Evolutionary conservation across 164 flowering plant genomes (phyloP).

Genomic region (Cinnamomum micranthum): DNA sequence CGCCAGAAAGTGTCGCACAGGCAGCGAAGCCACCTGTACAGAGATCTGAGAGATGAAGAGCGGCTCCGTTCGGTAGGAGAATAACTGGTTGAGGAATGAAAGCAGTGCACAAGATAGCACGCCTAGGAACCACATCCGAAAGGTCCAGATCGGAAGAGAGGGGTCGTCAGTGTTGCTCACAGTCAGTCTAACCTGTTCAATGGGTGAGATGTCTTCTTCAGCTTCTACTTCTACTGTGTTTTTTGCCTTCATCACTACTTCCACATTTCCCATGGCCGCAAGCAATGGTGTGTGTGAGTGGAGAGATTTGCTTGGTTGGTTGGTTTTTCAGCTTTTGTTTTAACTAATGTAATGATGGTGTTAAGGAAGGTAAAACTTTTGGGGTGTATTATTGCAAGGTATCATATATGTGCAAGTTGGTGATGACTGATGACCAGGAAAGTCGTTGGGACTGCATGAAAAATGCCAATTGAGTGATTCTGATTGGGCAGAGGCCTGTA

Average conservation of each 20-base stretch:
- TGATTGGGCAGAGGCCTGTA: too few species aligned
- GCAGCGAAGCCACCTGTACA: slow-evolving; percentile 60
- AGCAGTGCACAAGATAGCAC: slow-evolving; percentile 57
- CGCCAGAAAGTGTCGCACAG: slow-evolving; percentile 64
- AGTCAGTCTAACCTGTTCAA: slow-evolving; percentile 77
- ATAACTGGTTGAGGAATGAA: slow-evolving; percentile 84
- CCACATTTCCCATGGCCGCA: neutral
- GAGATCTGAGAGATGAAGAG: slow-evolving; percentile 58
- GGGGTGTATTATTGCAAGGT: neutral
- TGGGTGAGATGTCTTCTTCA: slow-evolving; percentile 65
- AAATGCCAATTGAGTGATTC: too few species aligned
- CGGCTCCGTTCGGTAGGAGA: slow-evolving; percentile 69
- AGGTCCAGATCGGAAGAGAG: slow-evolving; percentile 79
- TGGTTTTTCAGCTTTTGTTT: neutral
- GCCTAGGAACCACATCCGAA: slow-evolving; percentile 86
- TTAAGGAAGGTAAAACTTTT: neutral
- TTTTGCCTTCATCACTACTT: slow-evolving; percentile 1
- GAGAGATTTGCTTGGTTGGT: neutral
- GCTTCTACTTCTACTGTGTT: neutral
- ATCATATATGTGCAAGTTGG: too few species aligned
- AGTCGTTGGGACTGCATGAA: neutral
- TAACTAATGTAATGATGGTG: neutral
- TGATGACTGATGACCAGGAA: neutral
- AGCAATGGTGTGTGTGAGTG: neutral
- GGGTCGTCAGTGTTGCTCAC: slow-evolving; percentile 83